Percentiles rank a stretch among this genome's conserved stretches.
phyloP scores from a whole-genome alignment of 202 grass and related monocot genomes.

The Bolboschoenoplectus hybrid region DNA sequence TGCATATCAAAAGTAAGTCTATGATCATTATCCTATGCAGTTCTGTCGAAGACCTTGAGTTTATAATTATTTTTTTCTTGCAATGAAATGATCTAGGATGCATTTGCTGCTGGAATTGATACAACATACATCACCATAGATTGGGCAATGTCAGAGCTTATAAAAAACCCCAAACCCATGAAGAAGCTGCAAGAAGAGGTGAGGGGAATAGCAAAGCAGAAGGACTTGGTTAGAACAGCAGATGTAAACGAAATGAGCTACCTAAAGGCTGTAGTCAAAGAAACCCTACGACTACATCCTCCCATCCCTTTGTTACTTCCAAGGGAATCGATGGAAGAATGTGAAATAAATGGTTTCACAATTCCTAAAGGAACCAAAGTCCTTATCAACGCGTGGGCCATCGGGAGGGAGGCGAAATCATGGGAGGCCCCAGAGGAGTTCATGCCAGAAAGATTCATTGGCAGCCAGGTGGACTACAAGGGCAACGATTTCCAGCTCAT shows the following conservation, averaged over 20 bases:
- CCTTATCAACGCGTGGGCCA: slow-evolving; percentile 34
- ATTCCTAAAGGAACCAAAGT: slow-evolving; percentile 37
- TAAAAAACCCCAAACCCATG: slow-evolving; percentile 25
- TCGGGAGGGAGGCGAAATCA: slow-evolving; percentile 31
- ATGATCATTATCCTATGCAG: background rate
- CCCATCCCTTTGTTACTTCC: slow-evolving; percentile 9
- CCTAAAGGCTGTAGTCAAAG: slow-evolving; percentile 33
- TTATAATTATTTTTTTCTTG: background rate
- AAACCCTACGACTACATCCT: slow-evolving; percentile 31
- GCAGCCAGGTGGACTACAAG: background rate
- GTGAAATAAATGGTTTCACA: slow-evolving; percentile 1
- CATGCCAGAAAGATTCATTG: slow-evolving; percentile 34
- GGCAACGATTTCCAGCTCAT: slow-evolving; percentile 28
- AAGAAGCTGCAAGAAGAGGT: slow-evolving; percentile 35
- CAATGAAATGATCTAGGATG: background rate
- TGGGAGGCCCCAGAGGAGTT: slow-evolving; percentile 23
- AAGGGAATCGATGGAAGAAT: slow-evolving; percentile 28
- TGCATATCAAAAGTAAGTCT: background rate
- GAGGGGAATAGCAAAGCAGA: background rate
- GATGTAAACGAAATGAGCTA: slow-evolving; percentile 30
- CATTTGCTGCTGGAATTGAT: slow-evolving; percentile 22
- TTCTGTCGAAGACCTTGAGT: background rate
- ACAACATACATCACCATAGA: slow-evolving; percentile 34
- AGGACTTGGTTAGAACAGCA: background rate
- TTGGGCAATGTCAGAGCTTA: slow-evolving; percentile 35